A percentile compares a stretch with the other conserved stretches of the same genome.
phyloP scores from a whole-genome alignment of 2,329 filamentous ascomycete genomes.

The Geosmithia morbida region DNA sequence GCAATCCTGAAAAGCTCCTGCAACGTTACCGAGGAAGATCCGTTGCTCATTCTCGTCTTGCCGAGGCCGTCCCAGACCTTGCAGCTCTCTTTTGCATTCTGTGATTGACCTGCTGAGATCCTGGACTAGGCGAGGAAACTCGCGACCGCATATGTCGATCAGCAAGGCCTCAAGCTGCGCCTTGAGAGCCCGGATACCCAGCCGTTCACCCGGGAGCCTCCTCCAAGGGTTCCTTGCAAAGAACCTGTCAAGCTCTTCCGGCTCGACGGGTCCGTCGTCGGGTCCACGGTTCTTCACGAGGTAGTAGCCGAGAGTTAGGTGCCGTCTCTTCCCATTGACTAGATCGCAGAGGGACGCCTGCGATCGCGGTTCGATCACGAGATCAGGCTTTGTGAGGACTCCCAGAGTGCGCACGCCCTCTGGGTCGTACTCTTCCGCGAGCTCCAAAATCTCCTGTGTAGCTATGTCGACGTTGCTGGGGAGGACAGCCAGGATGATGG shows the following conservation, averaged over 20 bases:
- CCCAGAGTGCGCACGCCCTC: conserved; percentile 26
- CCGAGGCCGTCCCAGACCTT: conserved; percentile 16
- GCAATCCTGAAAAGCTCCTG: conserved; percentile 12
- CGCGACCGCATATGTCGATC: conserved; percentile 21
- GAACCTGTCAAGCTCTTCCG: conserved; percentile 16
- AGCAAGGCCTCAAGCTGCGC: conserved; percentile 20
- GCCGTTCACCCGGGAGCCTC: conserved; percentile 12
- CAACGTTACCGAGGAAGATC: conserved; percentile 17
- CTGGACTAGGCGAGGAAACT: conserved; percentile 18
- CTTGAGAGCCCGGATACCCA: conserved; percentile 21
- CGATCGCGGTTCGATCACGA: conserved; percentile 26
- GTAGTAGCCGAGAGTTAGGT: conserved; percentile 31
- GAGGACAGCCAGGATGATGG: conserved; percentile 26
- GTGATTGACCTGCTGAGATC: conserved; percentile 12
- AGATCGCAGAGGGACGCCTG: conserved; percentile 24
- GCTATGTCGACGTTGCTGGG: conserved; percentile 24
- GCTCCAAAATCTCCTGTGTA: conserved; percentile 23
- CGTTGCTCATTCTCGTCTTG: conserved; percentile 15
- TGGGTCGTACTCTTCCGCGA: conserved; percentile 21
- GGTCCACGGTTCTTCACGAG: conserved; percentile 32
- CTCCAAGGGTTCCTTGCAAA: conserved; percentile 24
- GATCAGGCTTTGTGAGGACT: conserved; percentile 45
- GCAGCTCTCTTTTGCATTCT: conserved; percentile 5
- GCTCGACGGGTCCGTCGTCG: conserved; percentile 18
- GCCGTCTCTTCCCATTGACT: conserved; percentile 21